Conservation (phyloP, 2,329 filamentous ascomycete genomes). For the Aspergillus intermedius region DNA sequence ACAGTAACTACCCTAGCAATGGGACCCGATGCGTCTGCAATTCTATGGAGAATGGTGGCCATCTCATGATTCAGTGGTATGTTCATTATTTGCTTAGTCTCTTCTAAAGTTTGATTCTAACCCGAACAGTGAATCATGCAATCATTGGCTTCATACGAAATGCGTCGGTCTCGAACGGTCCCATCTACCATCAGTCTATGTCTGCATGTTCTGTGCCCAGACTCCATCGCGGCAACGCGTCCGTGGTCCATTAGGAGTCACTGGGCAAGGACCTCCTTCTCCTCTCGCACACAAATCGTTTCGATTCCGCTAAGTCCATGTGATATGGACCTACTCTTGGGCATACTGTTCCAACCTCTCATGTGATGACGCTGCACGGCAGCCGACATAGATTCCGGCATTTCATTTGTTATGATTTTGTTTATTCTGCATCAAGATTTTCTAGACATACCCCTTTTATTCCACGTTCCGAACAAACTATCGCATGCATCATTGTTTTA, state of each 20-base stretch:
- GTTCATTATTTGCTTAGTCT: slow-evolving; percentile 4
- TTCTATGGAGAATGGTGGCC: slow-evolving; percentile 47
- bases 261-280: slow-evolving; percentile 30
- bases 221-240: slow-evolving; percentile 35
- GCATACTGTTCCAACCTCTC: neutral
- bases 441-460: slow-evolving; percentile 10
- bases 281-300: slow-evolving; percentile 39
- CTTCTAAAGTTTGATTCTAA: neutral
- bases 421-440: neutral
- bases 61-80: slow-evolving; percentile 55
- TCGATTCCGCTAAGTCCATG: slow-evolving; percentile 24
- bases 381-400: neutral
- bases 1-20: slow-evolving; percentile 42
- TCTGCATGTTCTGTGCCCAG: slow-evolving; percentile 47
- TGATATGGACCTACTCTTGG: no score
- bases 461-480: slow-evolving; percentile 4
- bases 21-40: slow-evolving; percentile 56
- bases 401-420: no score
- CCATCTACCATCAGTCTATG: slow-evolving; percentile 43
- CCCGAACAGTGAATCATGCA: slow-evolving; percentile 49
- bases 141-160: slow-evolving; percentile 55
- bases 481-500: slow-evolving; percentile 7
- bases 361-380: neutral
- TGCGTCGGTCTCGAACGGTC: slow-evolving; percentile 51
- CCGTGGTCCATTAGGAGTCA: slow-evolving; percentile 25